phyloP scores from a whole-genome alignment of 169 alveolate genomes.

The Amoebophrya sp. region DNA sequence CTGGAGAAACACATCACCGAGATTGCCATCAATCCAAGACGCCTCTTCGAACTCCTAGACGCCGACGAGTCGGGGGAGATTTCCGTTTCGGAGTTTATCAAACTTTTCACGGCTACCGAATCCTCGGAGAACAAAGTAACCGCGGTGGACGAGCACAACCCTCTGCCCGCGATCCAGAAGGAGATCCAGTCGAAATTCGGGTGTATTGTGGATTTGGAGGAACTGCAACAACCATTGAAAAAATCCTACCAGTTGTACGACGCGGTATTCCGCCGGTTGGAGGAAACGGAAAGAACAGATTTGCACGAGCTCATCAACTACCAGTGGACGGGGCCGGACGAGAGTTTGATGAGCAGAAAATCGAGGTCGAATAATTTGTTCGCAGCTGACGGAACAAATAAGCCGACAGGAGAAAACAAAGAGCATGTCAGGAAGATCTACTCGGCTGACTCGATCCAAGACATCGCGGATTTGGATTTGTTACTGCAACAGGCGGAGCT shows the following conservation, averaged over 20 bases:
- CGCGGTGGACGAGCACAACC: conserved; percentile 17
- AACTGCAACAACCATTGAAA: background rate
- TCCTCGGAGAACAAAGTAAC: conserved; percentile 11
- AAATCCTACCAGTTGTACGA: background rate
- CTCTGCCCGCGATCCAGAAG: background rate
- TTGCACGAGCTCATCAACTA: background rate
- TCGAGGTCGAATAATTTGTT: too few species aligned
- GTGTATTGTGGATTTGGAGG: background rate
- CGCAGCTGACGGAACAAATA: too few species aligned
- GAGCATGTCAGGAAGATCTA: too few species aligned
- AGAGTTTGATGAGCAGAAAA: too few species aligned
- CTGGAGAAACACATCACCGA: background rate
- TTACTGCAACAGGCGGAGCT: background rate
- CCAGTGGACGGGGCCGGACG: background rate
- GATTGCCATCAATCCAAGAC: background rate
- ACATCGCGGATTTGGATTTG: background rate
- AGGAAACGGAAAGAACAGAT: background rate
- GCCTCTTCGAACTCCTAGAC: background rate
- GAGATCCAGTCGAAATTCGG: background rate
- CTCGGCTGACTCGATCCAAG: too few species aligned
- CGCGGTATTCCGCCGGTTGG: background rate
- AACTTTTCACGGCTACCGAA: background rate
- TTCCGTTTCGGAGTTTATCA: background rate
- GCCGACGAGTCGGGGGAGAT: background rate
- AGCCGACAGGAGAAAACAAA: too few species aligned